These are phyloP conservation scores for Cryptosporidium baileyi DNA, from an alignment of 169 alveolate species.

Conservation along the genomic window DNA sequence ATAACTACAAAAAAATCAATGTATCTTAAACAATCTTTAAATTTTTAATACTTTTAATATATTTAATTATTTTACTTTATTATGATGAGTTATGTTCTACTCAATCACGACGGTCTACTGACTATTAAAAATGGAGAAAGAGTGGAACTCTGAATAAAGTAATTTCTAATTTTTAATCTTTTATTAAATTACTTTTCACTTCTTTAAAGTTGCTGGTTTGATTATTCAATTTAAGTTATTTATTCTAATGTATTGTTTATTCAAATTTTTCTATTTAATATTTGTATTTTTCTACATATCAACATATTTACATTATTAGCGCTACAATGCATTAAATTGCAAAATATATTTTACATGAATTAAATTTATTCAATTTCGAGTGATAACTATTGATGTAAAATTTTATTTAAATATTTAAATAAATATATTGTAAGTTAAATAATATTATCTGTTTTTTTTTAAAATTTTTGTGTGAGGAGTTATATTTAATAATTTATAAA, in stretches of 20 bases:
- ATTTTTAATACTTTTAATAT: no score
- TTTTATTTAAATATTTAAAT: no score
- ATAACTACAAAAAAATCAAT: no score
- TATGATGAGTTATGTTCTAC: constrained; percentile 67
- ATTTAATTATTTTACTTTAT: neutral
- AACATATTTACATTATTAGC: neutral
- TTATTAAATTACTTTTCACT: neutral
- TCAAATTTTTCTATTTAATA: neutral
- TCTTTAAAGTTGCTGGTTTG: neutral
- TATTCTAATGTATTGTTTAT: neutral
- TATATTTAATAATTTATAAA: no score
- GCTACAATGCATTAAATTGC: neutral
- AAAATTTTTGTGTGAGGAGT: no score
- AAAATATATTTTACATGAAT: neutral
- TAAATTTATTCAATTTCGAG: no score
- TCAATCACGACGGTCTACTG: constrained; percentile 73
- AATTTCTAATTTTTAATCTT: no score
- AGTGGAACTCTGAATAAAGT: constrained; percentile 69
- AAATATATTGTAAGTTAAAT: no score
- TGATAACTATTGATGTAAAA: no score
- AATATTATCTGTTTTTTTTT: no score
- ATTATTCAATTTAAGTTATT: neutral
- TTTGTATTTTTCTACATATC: neutral
- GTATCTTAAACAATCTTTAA: no score
- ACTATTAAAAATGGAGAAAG: constrained; percentile 63